These are phyloP conservation scores for Teratosphaeriaceae sp. DNA, from an alignment of 2,329 filamentous ascomycete species.

Conservation along the genomic window DNA sequence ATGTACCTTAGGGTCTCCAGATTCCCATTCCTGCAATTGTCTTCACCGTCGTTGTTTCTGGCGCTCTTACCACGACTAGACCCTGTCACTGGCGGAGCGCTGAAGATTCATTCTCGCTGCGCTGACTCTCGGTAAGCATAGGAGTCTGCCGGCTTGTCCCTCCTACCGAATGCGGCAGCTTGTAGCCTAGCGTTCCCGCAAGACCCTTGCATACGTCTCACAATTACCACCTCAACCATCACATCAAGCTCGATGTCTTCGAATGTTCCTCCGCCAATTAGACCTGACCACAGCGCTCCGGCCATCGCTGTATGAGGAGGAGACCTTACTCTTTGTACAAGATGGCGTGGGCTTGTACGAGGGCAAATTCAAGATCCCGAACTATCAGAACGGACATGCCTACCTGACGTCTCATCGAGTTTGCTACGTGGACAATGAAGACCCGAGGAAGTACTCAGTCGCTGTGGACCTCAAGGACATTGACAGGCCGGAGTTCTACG, in stretches of 20 bases:
- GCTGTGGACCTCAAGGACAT: conserved; percentile 85
- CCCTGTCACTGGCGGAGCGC: too few species aligned
- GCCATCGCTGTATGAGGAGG: conserved; percentile 86
- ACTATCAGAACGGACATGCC: conserved; percentile 91
- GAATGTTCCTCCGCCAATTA: conserved; percentile 95
- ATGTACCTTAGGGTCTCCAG: too few species aligned
- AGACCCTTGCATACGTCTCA: too few species aligned
- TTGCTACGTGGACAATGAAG: conserved; percentile 86
- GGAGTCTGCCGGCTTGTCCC: too few species aligned
- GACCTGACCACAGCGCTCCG: conserved; percentile 95
- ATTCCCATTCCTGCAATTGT: too few species aligned
- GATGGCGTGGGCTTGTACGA: conserved; percentile 97
- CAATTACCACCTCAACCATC: too few species aligned
- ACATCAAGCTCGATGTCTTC: conserved; percentile 39
- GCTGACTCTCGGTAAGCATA: too few species aligned
- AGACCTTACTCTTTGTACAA: conserved; percentile 92
- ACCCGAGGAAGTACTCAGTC: conserved; percentile 77
- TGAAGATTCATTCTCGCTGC: too few species aligned
- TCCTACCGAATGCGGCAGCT: too few species aligned
- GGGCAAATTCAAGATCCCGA: conserved; percentile 92
- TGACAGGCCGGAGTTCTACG: conserved; percentile 84
- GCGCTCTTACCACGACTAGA: too few species aligned
- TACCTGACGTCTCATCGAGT: conserved; percentile 93
- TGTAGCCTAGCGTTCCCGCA: too few species aligned
- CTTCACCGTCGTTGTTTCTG: too few species aligned